Evolutionary conservation across 2,329 filamentous ascomycete genomes (phyloP).

Genomic region (Furcasterigmium sp.): DNA sequence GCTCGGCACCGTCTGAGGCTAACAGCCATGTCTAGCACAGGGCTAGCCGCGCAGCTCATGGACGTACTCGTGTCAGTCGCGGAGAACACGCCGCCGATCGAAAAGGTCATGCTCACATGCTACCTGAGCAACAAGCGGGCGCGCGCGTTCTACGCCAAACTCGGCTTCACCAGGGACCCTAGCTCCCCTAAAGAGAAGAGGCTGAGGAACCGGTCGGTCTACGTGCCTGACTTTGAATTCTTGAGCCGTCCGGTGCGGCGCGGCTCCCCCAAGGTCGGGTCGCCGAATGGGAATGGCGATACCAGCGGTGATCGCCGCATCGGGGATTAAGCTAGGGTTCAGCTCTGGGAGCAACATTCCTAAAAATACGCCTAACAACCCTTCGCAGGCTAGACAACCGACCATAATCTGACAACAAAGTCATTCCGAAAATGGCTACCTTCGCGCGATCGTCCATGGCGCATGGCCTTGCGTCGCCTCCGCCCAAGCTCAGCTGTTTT

Average conservation of each 20-base stretch:
- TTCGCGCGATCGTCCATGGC: no score
- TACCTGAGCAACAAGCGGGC: conserved; percentile 58
- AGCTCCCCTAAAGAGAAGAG: conserved; percentile 48
- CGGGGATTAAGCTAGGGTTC: no score
- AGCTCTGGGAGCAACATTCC: neutral
- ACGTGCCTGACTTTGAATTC: conserved; percentile 55
- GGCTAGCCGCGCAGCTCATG: conserved; percentile 59
- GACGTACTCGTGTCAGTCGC: conserved; percentile 48
- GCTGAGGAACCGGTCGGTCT: conserved; percentile 48
- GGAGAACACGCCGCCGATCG: conserved; percentile 43
- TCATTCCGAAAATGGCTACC: no score
- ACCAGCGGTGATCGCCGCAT: no score
- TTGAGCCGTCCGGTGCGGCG: conserved; percentile 41
- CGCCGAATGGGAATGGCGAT: no score
- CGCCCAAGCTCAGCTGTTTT: no score
- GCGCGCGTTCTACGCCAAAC: conserved; percentile 53
- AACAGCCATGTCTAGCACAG: conserved; percentile 40
- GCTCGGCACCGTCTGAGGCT: neutral
- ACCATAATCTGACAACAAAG: no score
- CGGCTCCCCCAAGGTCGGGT: neutral
- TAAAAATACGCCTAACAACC: no score
- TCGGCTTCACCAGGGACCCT: conserved; percentile 52
- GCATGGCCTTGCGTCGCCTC: no score
- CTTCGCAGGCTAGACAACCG: no score
- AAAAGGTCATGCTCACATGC: conserved; percentile 71